Evolutionary conservation across 805 yeast genomes (phyloP).

Genomic region (Wickerhamiella dianesei): DNA sequence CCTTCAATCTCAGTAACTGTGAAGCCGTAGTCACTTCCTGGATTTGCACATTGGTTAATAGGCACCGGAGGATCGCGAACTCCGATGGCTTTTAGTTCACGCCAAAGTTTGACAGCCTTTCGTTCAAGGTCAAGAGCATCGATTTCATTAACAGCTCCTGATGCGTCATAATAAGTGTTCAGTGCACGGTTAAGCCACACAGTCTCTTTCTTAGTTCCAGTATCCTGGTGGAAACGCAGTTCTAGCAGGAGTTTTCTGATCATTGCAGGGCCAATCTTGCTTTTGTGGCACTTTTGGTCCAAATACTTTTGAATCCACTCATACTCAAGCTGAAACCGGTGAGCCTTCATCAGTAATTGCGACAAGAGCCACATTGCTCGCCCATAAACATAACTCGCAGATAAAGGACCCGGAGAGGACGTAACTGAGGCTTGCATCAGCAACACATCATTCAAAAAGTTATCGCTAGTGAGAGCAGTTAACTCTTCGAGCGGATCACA

Average conservation of each 20-base stretch:
- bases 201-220: conserved; percentile 13
- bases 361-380: conserved; percentile 16
- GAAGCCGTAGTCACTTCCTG: neutral
- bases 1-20: neutral
- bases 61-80: neutral
- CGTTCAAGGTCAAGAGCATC: conserved; percentile 18
- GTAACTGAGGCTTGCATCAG: neutral
- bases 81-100: neutral
- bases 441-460: neutral
- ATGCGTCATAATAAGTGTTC: conserved; percentile 21
- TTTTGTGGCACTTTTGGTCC: conserved; percentile 9
- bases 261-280: conserved; percentile 16
- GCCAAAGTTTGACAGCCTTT: conserved; percentile 15
- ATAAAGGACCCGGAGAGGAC: conserved; percentile 5
- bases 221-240: conserved; percentile 12
- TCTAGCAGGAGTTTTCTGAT: conserved; percentile 21
- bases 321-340: conserved; percentile 15
- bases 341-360: conserved; percentile 15
- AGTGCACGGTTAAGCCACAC: conserved; percentile 19
- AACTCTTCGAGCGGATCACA: conserved; percentile 16
- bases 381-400: conserved; percentile 18
- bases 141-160: conserved; percentile 14
- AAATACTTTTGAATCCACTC: conserved; percentile 16
- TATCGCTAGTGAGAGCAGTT: neutral
- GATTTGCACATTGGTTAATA: neutral